A percentile compares a stretch with the other conserved stretches of the same genome.
These are phyloP conservation scores for Scenedesmus sp. DNA, from an alignment of 163 green algal species.

Conservation along the genomic window DNA sequence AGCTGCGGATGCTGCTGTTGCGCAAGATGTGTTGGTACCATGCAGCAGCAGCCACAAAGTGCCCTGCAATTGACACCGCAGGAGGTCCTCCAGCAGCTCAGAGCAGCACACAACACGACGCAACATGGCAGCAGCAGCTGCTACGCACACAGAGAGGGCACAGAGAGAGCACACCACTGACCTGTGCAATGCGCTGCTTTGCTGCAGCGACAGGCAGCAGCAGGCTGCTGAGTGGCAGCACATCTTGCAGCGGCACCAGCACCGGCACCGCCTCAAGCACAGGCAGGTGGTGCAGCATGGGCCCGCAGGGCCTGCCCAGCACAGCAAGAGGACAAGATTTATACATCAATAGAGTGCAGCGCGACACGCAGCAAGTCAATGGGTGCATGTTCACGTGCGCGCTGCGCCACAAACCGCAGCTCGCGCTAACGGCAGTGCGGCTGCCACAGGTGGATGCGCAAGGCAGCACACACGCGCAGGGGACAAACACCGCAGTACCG, in stretches of 20 bases:
- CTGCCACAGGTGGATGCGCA: too few relatives aligned
- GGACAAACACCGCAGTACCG: too few relatives aligned
- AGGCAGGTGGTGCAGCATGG: slow-evolving; percentile 29
- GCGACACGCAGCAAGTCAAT: too few relatives aligned
- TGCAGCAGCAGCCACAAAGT: background rate
- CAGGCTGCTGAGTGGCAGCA: slow-evolving; percentile 78
- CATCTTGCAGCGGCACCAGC: slow-evolving; percentile 72
- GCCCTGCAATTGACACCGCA: background rate
- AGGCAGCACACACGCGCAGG: too few relatives aligned
- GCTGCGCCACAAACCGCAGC: too few relatives aligned
- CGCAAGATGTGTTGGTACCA: too few relatives aligned
- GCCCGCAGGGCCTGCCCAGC: slow-evolving; percentile 9
- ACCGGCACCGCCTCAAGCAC: slow-evolving; percentile 40
- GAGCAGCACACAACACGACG: background rate
- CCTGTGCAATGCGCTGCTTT: slow-evolving; percentile 29
- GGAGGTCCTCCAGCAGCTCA: background rate
- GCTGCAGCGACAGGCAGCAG: slow-evolving; percentile 57
- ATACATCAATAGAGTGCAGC: too few relatives aligned
- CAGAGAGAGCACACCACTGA: background rate
- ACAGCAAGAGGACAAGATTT: too few relatives aligned
- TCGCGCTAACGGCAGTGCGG: too few relatives aligned
- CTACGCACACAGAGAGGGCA: background rate
- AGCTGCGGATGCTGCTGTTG: background rate
- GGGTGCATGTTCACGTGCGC: too few relatives aligned
- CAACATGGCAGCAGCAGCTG: background rate